Percentiles rank a stretch among this genome's conserved stretches.
Evolutionary conservation across 116 monocot genomes (phyloP).

Genomic region (Zostera marina): DNA sequence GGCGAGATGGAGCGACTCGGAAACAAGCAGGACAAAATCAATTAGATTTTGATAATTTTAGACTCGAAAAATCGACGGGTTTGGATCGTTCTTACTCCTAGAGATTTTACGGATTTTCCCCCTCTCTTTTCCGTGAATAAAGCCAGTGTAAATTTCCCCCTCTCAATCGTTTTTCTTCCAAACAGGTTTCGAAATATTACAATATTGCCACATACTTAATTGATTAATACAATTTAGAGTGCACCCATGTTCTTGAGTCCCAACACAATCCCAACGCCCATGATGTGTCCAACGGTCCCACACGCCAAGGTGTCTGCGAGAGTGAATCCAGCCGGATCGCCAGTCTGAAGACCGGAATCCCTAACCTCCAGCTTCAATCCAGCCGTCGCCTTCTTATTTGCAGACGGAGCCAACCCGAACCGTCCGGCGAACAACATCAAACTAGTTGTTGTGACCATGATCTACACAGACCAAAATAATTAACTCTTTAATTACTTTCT

Average conservation of each 20-base stretch:
- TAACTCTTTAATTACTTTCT: no score
- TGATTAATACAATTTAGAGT: constrained; percentile 13
- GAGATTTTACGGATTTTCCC: no score
- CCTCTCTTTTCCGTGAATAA: no score
- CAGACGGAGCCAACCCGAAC: constrained; percentile 83
- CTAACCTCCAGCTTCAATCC: constrained; percentile 90
- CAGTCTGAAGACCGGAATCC: constrained; percentile 96
- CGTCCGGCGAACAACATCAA: constrained; percentile 90
- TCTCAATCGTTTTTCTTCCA: no score
- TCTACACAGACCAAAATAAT: constrained; percentile 28
- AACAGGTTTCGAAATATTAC: no score
- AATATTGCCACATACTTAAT: no score
- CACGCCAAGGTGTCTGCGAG: constrained; percentile 89
- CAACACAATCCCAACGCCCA: constrained; percentile 76
- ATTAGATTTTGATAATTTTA: no score
- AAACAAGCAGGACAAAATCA: no score
- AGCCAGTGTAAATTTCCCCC: no score
- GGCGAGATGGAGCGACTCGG: no score
- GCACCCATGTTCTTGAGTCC: constrained; percentile 75
- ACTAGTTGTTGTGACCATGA: constrained; percentile 85
- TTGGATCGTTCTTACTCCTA: no score
- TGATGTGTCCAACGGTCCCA: constrained; percentile 69
- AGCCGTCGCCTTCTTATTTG: constrained; percentile 86
- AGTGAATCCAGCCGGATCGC: constrained; percentile 95
- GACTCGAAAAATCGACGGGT: no score